Evolutionary conservation across 306 rosid genomes (phyloP).

Genomic region (Trichosanthes cucumerina): DNA sequence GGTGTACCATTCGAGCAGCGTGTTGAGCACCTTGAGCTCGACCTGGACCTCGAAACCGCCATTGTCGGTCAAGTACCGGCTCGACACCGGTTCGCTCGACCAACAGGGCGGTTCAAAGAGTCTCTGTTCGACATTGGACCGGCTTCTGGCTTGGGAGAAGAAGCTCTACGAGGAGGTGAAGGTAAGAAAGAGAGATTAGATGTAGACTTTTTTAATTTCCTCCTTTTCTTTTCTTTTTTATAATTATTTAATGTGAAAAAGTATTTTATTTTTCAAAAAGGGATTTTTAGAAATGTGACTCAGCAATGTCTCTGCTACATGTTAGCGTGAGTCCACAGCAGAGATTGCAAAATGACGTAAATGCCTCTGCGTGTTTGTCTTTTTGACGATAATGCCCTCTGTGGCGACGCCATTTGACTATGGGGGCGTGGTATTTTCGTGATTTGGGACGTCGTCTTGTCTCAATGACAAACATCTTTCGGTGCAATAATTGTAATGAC

Average conservation of each 20-base stretch:
- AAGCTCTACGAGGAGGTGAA: constrained; percentile 86
- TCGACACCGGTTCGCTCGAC: constrained; percentile 48
- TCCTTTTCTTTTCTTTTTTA: not conserved
- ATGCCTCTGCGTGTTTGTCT: not conserved
- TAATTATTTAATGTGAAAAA: not conserved
- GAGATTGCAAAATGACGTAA: not conserved
- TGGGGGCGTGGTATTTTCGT: not conserved
- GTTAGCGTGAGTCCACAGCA: constrained; percentile 14
- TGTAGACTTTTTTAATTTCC: not conserved
- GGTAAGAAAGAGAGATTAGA: constrained; percentile 28
- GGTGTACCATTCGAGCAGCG: constrained; percentile 83
- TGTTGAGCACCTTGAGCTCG: constrained; percentile 86
- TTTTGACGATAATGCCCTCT: constrained; percentile 12
- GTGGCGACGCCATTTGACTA: not conserved
- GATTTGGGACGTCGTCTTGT: not conserved
- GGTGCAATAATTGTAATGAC: constrained; percentile 3
- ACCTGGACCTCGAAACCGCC: constrained; percentile 97
- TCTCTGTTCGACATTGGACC: constrained; percentile 76
- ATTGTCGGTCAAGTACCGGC: constrained; percentile 70
- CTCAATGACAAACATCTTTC: not conserved
- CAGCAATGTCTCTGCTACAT: constrained; percentile 1
- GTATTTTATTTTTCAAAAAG: not conserved
- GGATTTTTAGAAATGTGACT: constrained; percentile 1
- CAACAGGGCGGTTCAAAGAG: constrained; percentile 64
- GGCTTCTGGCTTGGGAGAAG: constrained; percentile 98